These are phyloP conservation scores for Pythium graminicola DNA, from an alignment of 352 stramenopile genomes.

Conservation along the genomic window DNA sequence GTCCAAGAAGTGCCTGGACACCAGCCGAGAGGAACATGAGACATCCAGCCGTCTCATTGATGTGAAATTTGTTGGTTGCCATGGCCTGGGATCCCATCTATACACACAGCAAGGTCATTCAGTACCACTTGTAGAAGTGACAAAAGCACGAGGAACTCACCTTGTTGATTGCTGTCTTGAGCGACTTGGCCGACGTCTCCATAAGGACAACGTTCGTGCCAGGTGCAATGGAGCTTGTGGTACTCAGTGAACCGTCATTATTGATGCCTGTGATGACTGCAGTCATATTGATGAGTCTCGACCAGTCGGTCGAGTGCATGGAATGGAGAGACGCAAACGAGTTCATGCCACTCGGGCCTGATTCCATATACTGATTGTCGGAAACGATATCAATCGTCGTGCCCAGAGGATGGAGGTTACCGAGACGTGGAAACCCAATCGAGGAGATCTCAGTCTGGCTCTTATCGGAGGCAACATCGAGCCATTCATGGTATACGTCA, in stretches of 20 bases:
- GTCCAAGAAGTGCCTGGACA: slow-evolving; percentile 74
- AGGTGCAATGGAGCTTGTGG: slow-evolving; percentile 65
- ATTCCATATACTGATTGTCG: slow-evolving; percentile 44
- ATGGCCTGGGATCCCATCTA: slow-evolving; percentile 74
- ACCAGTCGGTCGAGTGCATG: slow-evolving; percentile 79
- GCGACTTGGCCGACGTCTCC: slow-evolving; percentile 70
- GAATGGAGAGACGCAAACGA: slow-evolving; percentile 61
- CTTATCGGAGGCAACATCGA: slow-evolving; percentile 72
- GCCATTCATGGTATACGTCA: slow-evolving; percentile 82
- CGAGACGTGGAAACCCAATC: slow-evolving; percentile 74
- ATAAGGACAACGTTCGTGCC: slow-evolving; percentile 84
- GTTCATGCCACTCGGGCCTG: slow-evolving; percentile 29
- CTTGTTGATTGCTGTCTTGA: slow-evolving; percentile 84
- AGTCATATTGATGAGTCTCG: slow-evolving; percentile 79
- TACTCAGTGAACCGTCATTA: slow-evolving; percentile 72
- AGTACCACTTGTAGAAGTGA: no score
- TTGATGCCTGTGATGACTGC: slow-evolving; percentile 83
- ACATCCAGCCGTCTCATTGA: slow-evolving; percentile 75
- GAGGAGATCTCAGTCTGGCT: slow-evolving; percentile 60
- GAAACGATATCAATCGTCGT: slow-evolving; percentile 76
- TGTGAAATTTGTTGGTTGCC: slow-evolving; percentile 74
- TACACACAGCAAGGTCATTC: not conserved
- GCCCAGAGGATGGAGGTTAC: slow-evolving; percentile 75
- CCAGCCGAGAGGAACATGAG: slow-evolving; percentile 85
- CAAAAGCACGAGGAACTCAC: slow-evolving; percentile 15